Base-by-base conservation (phyloP, 495 filamentous ascomycete species). In the Letharia columbiana region DNA sequence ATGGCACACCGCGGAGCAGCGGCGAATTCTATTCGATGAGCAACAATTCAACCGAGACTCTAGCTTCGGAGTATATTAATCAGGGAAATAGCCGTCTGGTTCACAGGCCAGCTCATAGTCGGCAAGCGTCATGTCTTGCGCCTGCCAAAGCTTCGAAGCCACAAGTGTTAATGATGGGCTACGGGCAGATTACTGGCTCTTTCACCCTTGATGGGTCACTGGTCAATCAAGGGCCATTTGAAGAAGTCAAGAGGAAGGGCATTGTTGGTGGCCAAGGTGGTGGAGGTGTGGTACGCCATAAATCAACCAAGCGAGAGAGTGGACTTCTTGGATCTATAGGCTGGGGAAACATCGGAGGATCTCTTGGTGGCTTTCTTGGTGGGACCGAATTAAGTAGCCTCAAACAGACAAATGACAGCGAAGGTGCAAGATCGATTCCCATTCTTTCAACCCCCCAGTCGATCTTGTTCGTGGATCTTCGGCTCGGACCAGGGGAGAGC, bases 161-260 rank as follows among this genome's bases (percentile, higher is more conserved):
- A 58, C 91, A 98, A 76, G 84, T 88, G 20, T 76, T 98, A 62
- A 92, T 98, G 86, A 98, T 98, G 94, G 94, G 92, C 13, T 98
- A 96, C 77, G 95, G 89, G 8, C 93, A 98, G 73, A 84, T 97
- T n/a, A 87, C 88, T 71, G 94, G 95, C 23, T 89, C 90, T 0
- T 98, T 98, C 68, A 91, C 87, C 1, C 76, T 98, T 10, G 94
- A 98, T 74, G 91, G 92, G 0, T 96, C 95, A 9, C 78, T 98
- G 44, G 84, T 98, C 63, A 91, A 96, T 68, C 87, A 94, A 47
- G 87, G 85, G 3, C 90, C 87, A 5, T 98, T 98, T 69, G 95
- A 98, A 73, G 91, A 95, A 64, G 91, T 97, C 39, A 98, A 98
- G 74, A 80, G 93, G 52, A 96, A 95, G 74, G 95, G 90, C 41